Evolutionary conservation across 2,329 filamentous ascomycete species (phyloP).

Genomic region (Amesomyces nigricolor): DNA sequence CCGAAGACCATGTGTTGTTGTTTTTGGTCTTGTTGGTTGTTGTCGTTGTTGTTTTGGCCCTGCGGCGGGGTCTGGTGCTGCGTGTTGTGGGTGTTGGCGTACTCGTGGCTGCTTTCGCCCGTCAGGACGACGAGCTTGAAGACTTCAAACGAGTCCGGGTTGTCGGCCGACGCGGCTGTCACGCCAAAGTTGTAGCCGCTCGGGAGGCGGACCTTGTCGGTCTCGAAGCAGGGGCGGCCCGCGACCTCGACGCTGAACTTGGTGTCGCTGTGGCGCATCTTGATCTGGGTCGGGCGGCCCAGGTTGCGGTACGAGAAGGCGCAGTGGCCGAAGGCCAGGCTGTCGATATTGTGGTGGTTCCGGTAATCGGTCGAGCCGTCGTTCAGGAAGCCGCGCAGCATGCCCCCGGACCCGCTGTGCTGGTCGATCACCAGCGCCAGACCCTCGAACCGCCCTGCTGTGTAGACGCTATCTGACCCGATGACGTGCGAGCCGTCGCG

Average conservation of each 20-base stretch:
- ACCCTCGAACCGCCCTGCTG: constrained; percentile 80
- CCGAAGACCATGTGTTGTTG: constrained; percentile 23
- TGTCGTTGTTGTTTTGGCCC: constrained; percentile 8
- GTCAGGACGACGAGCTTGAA: constrained; percentile 77
- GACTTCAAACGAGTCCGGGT: constrained; percentile 88
- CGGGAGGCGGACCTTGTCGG: constrained; percentile 71
- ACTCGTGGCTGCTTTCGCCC: constrained; percentile 33
- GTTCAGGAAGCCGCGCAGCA: constrained; percentile 87
- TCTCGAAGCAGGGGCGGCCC: constrained; percentile 75
- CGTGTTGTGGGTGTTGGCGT: constrained; percentile 27
- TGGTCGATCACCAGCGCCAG: constrained; percentile 80
- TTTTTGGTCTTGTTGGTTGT: constrained; percentile 29
- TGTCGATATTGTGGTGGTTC: constrained; percentile 69
- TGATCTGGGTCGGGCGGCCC: constrained; percentile 74
- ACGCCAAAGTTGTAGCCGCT: constrained; percentile 79
- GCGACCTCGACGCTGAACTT: constrained; percentile 77
- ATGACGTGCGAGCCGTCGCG: constrained; percentile 61
- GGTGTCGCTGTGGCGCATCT: constrained; percentile 58
- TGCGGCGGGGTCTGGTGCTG: constrained; percentile 24
- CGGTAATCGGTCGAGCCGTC: constrained; percentile 79
- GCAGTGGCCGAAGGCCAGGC: constrained; percentile 88
- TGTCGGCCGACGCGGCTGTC: constrained; percentile 82
- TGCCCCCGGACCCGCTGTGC: constrained; percentile 70
- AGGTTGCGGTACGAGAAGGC: constrained; percentile 86
- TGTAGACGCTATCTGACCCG: constrained; percentile 75